A percentile compares a stretch with the other conserved stretches of the same genome.
Evolutionary conservation across 495 filamentous ascomycete genomes (phyloP).

Genomic region (Penicillium crystallinum): DNA sequence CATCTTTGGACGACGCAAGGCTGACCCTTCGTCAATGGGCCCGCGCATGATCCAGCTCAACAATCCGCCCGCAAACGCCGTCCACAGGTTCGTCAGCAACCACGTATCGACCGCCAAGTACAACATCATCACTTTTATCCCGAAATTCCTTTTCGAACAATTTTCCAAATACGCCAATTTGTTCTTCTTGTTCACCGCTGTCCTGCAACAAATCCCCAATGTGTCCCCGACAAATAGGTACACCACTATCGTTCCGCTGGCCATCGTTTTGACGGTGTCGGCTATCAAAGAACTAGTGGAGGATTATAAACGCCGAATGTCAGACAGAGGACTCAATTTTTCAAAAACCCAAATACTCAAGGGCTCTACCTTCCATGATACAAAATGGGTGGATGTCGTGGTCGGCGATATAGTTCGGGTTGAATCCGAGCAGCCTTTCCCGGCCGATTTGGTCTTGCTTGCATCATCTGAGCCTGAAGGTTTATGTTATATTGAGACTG

Average conservation of each 20-base stretch:
- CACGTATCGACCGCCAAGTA: constrained; percentile 98
- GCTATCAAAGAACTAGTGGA: constrained; percentile 93
- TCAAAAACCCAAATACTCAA: constrained; percentile 80
- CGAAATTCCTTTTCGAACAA: constrained; percentile 98
- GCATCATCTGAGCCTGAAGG: constrained; percentile 97
- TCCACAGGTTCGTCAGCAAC: constrained; percentile 89
- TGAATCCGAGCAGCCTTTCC: constrained; percentile 93
- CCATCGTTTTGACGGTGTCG: constrained; percentile 85
- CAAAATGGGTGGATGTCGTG: constrained; percentile 87
- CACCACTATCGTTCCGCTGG: constrained; percentile 91
- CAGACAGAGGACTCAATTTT: constrained; percentile 82
- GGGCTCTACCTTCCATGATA: constrained; percentile 79
- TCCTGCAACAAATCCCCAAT: constrained; percentile 90
- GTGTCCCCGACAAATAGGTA: constrained; percentile 92
- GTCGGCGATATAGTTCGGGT: constrained; percentile 95
- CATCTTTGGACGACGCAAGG: constrained; percentile 80
- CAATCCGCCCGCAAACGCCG: constrained; percentile 88
- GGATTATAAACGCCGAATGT: constrained; percentile 83
- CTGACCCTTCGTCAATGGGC: constrained; percentile 83
- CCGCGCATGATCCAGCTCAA: constrained; percentile 95
- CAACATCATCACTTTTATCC: constrained; percentile 89
- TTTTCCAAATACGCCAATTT: constrained; percentile 99
- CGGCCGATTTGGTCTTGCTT: constrained; percentile 85
- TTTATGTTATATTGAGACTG: constrained; percentile 97
- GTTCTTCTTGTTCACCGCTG: constrained; percentile 98